Evolutionary conservation across 2,329 filamentous ascomycete genomes (phyloP).

Genomic region (Alternaria incomplexa): DNA sequence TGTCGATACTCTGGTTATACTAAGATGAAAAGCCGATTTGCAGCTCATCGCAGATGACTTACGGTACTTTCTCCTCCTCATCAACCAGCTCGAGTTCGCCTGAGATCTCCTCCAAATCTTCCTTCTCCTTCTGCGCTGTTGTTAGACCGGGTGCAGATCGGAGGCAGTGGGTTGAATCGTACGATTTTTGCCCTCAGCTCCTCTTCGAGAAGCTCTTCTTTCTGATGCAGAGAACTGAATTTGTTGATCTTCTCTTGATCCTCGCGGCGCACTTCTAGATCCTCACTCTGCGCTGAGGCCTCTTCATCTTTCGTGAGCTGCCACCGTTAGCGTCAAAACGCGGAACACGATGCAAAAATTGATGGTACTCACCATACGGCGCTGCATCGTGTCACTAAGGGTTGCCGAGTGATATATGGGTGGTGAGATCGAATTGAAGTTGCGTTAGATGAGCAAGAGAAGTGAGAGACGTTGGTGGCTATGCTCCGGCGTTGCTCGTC

Average conservation of each 20-base stretch:
- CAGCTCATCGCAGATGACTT: slow-evolving; percentile 47
- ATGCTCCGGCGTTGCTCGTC: slow-evolving; percentile 1
- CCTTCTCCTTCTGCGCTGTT: slow-evolving; percentile 84
- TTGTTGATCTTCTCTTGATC: slow-evolving; percentile 99
- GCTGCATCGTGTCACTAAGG: slow-evolving; percentile 42
- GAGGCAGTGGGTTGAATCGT: slow-evolving; percentile 32
- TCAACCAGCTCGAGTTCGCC: slow-evolving; percentile 92
- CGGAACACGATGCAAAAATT: slow-evolving; percentile 7
- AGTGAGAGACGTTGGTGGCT: slow-evolving; percentile 2
- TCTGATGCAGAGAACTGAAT: slow-evolving; percentile 92
- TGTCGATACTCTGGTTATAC: too few species aligned
- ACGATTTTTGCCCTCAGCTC: slow-evolving; percentile 81
- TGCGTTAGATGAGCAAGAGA: neutral
- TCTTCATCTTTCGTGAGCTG: slow-evolving; percentile 96
- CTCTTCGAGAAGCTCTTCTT: slow-evolving; percentile 78
- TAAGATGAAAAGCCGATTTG: too few species aligned
- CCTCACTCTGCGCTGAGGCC: slow-evolving; percentile 71
- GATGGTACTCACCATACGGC: slow-evolving; percentile 52
- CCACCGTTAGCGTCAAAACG: slow-evolving; percentile 19
- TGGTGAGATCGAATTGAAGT: neutral
- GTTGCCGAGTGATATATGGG: neutral
- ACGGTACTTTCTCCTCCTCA: slow-evolving; percentile 93
- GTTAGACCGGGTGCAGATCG: neutral
- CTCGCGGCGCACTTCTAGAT: slow-evolving; percentile 92
- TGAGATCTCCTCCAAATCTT: slow-evolving; percentile 92